A percentile compares a stretch with the other conserved stretches of the same genome.
Conservation (phyloP, 495 filamentous ascomycete species). For the Rostrohypoxylon terebratum region DNA sequence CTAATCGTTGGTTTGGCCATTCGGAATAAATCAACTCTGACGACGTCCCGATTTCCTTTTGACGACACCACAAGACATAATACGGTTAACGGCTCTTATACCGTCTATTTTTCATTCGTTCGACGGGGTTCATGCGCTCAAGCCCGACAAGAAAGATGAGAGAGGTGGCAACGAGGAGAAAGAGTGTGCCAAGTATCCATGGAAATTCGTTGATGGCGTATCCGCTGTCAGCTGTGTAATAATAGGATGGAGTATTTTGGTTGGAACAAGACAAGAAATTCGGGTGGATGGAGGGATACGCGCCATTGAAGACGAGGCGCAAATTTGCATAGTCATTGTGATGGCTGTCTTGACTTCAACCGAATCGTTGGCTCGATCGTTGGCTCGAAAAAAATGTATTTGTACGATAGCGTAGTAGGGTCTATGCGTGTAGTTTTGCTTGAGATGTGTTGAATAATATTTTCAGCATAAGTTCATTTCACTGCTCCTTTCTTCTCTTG, state of each 20-base stretch:
- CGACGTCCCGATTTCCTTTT: slow-evolving; percentile 38
- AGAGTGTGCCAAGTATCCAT: not conserved
- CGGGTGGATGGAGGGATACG: not conserved
- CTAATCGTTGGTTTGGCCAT: slow-evolving; percentile 22
- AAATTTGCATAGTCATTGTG: slow-evolving; percentile 8
- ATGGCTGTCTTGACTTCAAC: not conserved
- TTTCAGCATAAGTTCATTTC: not conserved
- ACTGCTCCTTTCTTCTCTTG: not conserved
- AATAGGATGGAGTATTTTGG: slow-evolving; percentile 12
- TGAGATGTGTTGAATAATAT: slow-evolving; percentile 21
- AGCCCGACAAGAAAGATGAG: slow-evolving; percentile 5
- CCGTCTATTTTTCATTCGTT: slow-evolving; percentile 2
- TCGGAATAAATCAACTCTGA: slow-evolving; percentile 28
- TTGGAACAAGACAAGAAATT: not conserved
- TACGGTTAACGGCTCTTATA: slow-evolving; percentile 18
- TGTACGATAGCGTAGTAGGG: slow-evolving; percentile 12
- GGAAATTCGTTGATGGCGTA: slow-evolving; percentile 9
- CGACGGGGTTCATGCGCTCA: not conserved
- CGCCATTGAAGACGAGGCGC: slow-evolving; percentile 7
- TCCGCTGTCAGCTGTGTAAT: slow-evolving; percentile 19
- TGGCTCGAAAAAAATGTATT: slow-evolving; percentile 23
- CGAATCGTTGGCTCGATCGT: slow-evolving; percentile 6
- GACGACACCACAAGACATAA: slow-evolving; percentile 31
- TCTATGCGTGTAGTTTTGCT: slow-evolving; percentile 14
- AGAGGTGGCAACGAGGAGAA: not conserved